These are phyloP conservation scores for Capronia coronata DNA, from an alignment of 2,329 filamentous ascomycete genomes.

Conservation along the genomic window DNA sequence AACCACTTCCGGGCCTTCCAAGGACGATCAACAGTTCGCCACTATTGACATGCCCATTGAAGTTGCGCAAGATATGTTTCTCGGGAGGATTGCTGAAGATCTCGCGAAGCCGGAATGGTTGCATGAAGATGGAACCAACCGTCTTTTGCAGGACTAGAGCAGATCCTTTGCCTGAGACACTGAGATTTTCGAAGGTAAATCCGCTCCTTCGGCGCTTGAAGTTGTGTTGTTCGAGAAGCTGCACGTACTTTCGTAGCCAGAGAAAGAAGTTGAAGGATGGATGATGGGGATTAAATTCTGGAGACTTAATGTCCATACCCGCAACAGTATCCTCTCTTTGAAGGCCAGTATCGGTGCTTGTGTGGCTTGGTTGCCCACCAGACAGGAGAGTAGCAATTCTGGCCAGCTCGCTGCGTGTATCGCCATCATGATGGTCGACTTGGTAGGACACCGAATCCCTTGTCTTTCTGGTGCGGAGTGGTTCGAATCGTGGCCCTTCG, in stretches of 20 bases:
- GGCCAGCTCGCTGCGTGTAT: conserved; percentile 15
- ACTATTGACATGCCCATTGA: conserved; percentile 18
- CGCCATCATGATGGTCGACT: conserved; percentile 12
- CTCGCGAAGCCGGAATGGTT: conserved; percentile 54
- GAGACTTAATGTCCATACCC: conserved; percentile 19
- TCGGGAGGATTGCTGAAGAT: conserved; percentile 47
- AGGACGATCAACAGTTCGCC: conserved; percentile 39
- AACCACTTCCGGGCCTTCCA: conserved; percentile 44
- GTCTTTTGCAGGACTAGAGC: conserved; percentile 64
- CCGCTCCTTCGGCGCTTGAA: conserved; percentile 35
- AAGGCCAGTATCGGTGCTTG: conserved; percentile 9
- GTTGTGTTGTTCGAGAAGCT: conserved; percentile 18
- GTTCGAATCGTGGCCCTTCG: conserved; percentile 18
- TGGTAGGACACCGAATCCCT: conserved; percentile 18
- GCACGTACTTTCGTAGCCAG: conserved; percentile 21
- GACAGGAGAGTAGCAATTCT: conserved; percentile 21
- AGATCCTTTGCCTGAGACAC: conserved; percentile 57
- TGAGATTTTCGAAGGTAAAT: conserved; percentile 59
- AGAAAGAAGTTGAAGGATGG: conserved; percentile 23
- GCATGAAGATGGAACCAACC: conserved; percentile 53
- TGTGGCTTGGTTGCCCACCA: conserved; percentile 10
- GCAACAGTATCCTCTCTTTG: conserved; percentile 21
- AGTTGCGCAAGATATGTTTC: conserved; percentile 48
- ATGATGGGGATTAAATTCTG: conserved; percentile 21
- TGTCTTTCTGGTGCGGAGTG: conserved; percentile 22